Evolutionary conservation across 179 eudicot genomes (phyloP).

Genomic region (Spinacia oleracea): DNA sequence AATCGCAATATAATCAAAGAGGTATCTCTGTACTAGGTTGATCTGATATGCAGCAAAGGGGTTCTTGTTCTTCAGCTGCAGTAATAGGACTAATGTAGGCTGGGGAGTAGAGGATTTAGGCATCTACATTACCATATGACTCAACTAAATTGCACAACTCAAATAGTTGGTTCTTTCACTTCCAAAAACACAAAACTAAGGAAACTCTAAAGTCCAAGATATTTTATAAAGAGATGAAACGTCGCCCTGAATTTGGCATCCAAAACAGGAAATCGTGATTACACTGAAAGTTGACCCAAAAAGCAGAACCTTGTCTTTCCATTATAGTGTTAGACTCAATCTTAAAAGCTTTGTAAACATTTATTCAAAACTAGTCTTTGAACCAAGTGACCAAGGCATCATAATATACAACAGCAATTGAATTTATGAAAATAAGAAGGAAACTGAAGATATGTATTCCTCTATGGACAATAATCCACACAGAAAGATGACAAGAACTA

Average conservation of each 20-base stretch:
- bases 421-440: not conserved
- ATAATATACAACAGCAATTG: not conserved
- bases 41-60: not conserved
- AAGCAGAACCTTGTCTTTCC: too few species aligned
- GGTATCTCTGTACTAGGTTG: not conserved
- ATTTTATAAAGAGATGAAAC: not conserved
- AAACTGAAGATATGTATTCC: not conserved
- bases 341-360: not conserved
- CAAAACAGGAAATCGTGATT: too few species aligned
- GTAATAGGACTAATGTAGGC: not conserved
- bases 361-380: not conserved
- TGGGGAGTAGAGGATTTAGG: not conserved
- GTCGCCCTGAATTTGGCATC: not conserved
- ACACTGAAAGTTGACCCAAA: too few species aligned
- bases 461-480: not conserved
- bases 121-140: not conserved
- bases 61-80: not conserved
- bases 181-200: not conserved
- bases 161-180: not conserved
- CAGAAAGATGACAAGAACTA: not conserved
- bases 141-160: not conserved
- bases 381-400: constrained; percentile 1
- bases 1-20: not conserved
- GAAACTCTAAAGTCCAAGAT: not conserved
- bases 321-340: too few species aligned